A percentile compares a stretch with the other conserved stretches of the same genome.
Conservation (phyloP, 371 early-diverging fungal species). For the Chytridium lagenaria region DNA sequence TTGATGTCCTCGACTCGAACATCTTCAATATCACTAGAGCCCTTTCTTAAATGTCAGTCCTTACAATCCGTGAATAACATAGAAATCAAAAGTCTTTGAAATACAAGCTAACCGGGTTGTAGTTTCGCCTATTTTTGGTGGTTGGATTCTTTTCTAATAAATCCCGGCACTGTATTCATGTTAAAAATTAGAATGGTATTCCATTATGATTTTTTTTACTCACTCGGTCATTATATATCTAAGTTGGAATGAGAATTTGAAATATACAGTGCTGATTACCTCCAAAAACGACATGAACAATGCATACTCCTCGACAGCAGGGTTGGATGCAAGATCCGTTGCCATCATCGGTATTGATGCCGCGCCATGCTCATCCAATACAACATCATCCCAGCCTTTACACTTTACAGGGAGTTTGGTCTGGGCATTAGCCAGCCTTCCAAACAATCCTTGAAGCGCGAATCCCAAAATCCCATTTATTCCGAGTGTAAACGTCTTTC, state of each 20-base stretch:
- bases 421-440: not conserved
- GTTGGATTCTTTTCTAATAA: not conserved
- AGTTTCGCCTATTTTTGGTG: not conserved
- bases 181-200: too few relatives aligned
- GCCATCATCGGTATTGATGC: not conserved
- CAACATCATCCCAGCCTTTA: not conserved
- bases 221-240: slow-evolving; percentile 26
- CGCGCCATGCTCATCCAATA: not conserved
- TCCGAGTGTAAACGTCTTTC: slow-evolving; percentile 32
- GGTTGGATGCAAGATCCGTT: not conserved
- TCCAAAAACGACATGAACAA: slow-evolving; percentile 32
- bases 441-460: slow-evolving; percentile 15
- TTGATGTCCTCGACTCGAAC: slow-evolving; percentile 16
- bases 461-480: slow-evolving; percentile 10
- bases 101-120: not conserved
- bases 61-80: too few relatives aligned
- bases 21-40: slow-evolving; percentile 15
- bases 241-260: not conserved
- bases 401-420: not conserved
- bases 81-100: not conserved
- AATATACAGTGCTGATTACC: slow-evolving; percentile 1
- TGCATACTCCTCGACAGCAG: slow-evolving; percentile 6
- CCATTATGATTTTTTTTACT: too few relatives aligned
- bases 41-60: slow-evolving; percentile 11
- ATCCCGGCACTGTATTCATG: slow-evolving; percentile 5